Percentiles rank a stretch among this genome's conserved stretches.
Evolutionary conservation across 202 grass and related monocot species (phyloP).

Genomic region (Zoysia matrella): DNA sequence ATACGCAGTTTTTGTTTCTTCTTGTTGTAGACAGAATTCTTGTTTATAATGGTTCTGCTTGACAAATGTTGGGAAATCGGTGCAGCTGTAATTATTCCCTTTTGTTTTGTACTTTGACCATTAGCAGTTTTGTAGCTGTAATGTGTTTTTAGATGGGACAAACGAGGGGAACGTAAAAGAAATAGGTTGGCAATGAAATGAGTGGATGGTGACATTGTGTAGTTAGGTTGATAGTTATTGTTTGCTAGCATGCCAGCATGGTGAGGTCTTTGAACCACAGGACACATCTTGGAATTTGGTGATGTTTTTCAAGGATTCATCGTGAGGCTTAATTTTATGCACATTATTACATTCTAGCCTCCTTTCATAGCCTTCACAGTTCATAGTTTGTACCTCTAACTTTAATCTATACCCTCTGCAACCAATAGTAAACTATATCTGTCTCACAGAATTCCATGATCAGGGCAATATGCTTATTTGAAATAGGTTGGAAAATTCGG

Average conservation of each 20-base stretch:
- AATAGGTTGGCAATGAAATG: background rate
- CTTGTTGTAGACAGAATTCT: background rate
- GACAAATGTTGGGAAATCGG: background rate
- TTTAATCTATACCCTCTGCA: no score
- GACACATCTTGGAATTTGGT: no score
- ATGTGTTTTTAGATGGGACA: background rate
- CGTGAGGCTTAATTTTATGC: no score
- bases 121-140: background rate
- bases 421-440: no score
- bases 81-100: background rate
- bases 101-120: background rate
- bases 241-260: background rate
- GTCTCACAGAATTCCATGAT: no score
- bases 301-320: no score
- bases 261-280: background rate
- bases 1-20: background rate
- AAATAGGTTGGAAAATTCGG: background rate
- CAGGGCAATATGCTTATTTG: background rate
- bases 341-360: no score
- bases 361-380: no score
- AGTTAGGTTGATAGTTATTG: background rate
- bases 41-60: background rate
- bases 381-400: no score
- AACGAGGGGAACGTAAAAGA: background rate
- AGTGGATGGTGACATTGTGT: background rate